Percentiles rank a stretch among this genome's conserved stretches.
Evolutionary conservation across 129 eudicot species (phyloP).

Genomic region (Saussurea involucrata): DNA sequence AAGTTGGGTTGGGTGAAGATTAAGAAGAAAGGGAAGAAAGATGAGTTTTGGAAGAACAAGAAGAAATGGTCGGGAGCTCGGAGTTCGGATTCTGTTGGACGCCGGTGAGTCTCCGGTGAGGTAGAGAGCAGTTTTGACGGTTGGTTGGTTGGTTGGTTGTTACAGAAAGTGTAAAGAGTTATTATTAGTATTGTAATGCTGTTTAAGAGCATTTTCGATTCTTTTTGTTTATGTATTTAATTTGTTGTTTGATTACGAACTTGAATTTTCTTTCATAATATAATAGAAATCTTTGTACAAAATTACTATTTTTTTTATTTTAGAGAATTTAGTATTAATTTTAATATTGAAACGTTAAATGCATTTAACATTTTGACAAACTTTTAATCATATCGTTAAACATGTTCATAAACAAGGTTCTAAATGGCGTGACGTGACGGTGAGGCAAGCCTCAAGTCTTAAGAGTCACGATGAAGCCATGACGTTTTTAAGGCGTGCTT

Average conservation of each 20-base stretch:
- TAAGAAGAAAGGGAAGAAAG: conserved; percentile 82
- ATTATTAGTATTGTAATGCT: neutral
- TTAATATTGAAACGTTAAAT: no score
- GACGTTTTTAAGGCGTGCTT: no score
- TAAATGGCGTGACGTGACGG: no score
- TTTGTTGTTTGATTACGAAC: conserved; percentile 12
- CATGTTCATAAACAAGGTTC: no score
- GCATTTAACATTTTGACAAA: no score
- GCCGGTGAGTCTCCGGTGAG: conserved; percentile 14
- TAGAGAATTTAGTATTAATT: no score
- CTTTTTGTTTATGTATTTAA: no score
- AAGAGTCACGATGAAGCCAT: no score
- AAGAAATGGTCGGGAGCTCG: conserved; percentile 42
- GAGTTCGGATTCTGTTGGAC: conserved; percentile 32
- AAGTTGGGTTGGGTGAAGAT: conserved; percentile 66
- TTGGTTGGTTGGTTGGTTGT: neutral
- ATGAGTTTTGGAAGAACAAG: conserved; percentile 90
- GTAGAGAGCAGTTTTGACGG: neutral
- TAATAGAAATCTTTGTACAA: no score
- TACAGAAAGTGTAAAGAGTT: conserved; percentile 15
- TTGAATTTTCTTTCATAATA: neutral
- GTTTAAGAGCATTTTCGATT: neutral
- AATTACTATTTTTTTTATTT: no score
- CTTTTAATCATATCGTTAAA: no score
- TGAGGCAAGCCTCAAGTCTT: no score